Base-by-base conservation (phyloP, 2,329 filamentous ascomycete genomes). In the Penicillium sp. region DNA sequence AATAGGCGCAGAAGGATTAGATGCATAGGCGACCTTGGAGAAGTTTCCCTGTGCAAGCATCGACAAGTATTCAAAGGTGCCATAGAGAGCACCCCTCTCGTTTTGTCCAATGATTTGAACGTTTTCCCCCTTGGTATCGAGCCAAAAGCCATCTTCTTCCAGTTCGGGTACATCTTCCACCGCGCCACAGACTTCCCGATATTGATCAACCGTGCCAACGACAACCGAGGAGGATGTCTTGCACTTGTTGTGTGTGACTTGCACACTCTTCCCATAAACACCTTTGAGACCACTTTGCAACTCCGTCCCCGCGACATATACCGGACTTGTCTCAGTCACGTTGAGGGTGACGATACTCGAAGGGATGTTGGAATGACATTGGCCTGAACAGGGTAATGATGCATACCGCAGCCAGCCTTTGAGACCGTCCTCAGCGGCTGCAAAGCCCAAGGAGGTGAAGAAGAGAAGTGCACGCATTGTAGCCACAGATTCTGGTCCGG, bases 41-140 rank as follows among this genome's bases (percentile, higher is more conserved):
- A 84, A 76, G 46, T 86, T 81, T 25, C 80, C 82, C 68, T 86
- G 86, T 0, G 82, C 84, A n/a, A 90, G 76, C 70, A 82, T 80
- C 1, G 84, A 86, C 10, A 90, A 78, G 62, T 89, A 90, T 61
- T 88, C 83, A 64, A 89, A 90, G 5, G 87, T 79, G 7, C 88
- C 88, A 63, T 90, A 90, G 1, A 90, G 78, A 5, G 86, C 84
- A 13, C 86, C 88, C 0, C 86, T 82, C 66, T 89, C 85, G n/a
- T 54, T 58, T 37, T 57, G 50, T 25, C 59, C 59, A n/a, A 63
- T 29, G 17, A 63, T 89, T 37, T 81, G 75, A 23, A 88, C 80
- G 0, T 72, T 73, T 0, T 73, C 65, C 9, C 74, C 76, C 6
- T 74, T 74, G 6, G 77, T 82, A 62, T 74, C 80, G 31, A 90